Evolutionary conservation across 805 yeast species (phyloP), one percentile per base, ranked within the genome.

Genomic region (Suhomyces tanzawaensis): DNA sequence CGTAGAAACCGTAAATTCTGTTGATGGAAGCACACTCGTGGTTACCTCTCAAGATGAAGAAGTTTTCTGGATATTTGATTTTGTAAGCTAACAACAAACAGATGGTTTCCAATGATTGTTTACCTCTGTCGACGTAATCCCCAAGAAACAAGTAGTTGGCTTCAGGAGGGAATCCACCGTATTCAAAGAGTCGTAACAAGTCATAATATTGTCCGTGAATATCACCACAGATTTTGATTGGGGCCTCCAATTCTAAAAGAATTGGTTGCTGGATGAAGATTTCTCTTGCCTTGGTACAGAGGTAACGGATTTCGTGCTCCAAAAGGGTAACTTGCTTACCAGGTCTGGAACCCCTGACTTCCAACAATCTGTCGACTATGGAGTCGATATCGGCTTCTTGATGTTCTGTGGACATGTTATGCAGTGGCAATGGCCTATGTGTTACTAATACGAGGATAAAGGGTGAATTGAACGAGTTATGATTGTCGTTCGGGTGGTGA

Each of bases 131-230:
- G 50, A 91, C 99, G 60, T 91, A 91, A 74, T 91, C 99, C 50
- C 99, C 99, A 43, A 91, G 69, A 61, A 91, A 91, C 55, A 91
- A 72, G 70, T 91, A 91, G 71, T 91, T 91, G 14, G 98, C 95
- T 64, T 93, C 98, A 9, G 99, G 99, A 1, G 99, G 99, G 75
- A 93, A 91, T 2, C 98, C 99, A 55, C 99, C 98, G 60, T 91
- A 91, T 71, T 93, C 98, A 57, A 91, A 91, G 54, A 91, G 77
- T 66, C 99, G 84, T 62, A 91, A 76, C 55, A 91, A 78, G 66
- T 91, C 99, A 61, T 91, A 91, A 68, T 93, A 91, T 69, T 91
- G 99, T 41, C 99, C 99, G 65, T 91, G 99, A 57, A 91, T 93
- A 65, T 91, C 99, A 66, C 99, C 99, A 71, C 96, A 89, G 42